Evolutionary conservation across 1,284 basidiomycete genomes (phyloP), one percentile per base, ranked within the genome.

Genomic region (Marasmius fiardii): DNA sequence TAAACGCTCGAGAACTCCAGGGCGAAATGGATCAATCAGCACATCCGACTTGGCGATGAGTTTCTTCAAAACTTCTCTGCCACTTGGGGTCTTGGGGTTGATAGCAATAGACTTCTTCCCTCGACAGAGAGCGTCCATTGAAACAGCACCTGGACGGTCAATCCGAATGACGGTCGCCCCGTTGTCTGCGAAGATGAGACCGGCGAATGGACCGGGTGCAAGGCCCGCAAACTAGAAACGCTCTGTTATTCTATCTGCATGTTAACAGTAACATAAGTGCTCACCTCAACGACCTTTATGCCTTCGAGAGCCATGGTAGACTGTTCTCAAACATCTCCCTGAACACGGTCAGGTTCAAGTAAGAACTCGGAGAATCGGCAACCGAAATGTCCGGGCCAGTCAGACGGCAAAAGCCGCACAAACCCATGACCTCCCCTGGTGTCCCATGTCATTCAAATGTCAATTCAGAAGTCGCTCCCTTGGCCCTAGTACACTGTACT

Each of bases 1-100:
- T 20, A 93, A 72, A 56, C 82, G 78, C 65, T 94, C 92, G 69
- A 93, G 76, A 2, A 93, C 90, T 0, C 91, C 91, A 44, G 92
- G 90, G 51, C 92, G 75, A 67, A 90, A 94, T 1, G 92, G 85
- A 65, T 94, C 92, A 62, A 94, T 90, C 47, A 93, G 71, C 14
- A 93, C 80, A 67, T 94, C 91, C 3, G 89, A 86, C 39, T 74
- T 65, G n/a, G 73, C 67, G 24, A 93, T 78, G 57, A 94, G 74
- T 53, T 74, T 78, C 62, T 74, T 76, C 56, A 89, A 65, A n/a
- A 83, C 66, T 12, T 76, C 76, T 45, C 79, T 70, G n/a, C 92
- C 92, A 21, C 75, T 76, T 0, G 75, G 67, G 11, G 74, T 70
- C 71, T 90, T 92, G 5, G 82, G 76, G 60, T 89, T 81, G 50